Percentiles rank a stretch among this genome's conserved stretches.
Conservation (phyloP, 257 asterid genomes). For the Salvia rosmarinus region DNA sequence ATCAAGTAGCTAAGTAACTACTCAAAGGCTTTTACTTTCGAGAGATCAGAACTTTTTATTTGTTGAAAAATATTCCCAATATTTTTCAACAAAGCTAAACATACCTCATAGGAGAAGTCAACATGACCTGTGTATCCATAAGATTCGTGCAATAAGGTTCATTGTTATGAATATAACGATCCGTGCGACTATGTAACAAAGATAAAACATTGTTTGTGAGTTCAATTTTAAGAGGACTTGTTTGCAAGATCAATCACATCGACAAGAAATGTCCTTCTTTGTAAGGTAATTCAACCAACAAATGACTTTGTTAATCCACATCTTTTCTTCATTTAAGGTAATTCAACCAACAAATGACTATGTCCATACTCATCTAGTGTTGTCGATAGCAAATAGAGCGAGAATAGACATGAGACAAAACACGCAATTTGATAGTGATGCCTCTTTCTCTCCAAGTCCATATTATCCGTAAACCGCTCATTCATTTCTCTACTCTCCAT, state of each 20-base stretch:
- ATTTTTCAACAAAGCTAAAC: slow-evolving; percentile 13
- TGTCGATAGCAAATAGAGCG: not conserved
- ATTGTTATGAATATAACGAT: slow-evolving; percentile 70
- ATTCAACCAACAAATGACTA: slow-evolving; percentile 19
- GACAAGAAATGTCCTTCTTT: not conserved
- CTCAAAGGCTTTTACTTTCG: not conserved
- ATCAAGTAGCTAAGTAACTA: not conserved
- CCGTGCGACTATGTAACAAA: slow-evolving; percentile 74
- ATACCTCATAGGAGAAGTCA: slow-evolving; percentile 99
- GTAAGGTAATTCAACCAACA: too few species aligned
- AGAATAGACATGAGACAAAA: slow-evolving; percentile 30
- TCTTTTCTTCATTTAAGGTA: not conserved
- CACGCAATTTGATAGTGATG: slow-evolving; percentile 98
- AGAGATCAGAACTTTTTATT: not conserved
- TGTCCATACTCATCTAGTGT: not conserved
- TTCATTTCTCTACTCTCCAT: slow-evolving; percentile 94
- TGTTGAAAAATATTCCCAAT: slow-evolving; percentile 1
- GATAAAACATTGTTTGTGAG: slow-evolving; percentile 24
- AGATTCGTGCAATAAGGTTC: slow-evolving; percentile 93
- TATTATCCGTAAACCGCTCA: slow-evolving; percentile 96
- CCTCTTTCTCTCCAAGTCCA: slow-evolving; percentile 99
- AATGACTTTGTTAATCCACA: too few species aligned
- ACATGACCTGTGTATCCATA: slow-evolving; percentile 99
- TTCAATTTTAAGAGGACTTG: slow-evolving; percentile 14
- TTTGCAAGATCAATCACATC: not conserved